Conservation (phyloP, 2,329 filamentous ascomycete species). For the Colletotrichum spaethianum region DNA sequence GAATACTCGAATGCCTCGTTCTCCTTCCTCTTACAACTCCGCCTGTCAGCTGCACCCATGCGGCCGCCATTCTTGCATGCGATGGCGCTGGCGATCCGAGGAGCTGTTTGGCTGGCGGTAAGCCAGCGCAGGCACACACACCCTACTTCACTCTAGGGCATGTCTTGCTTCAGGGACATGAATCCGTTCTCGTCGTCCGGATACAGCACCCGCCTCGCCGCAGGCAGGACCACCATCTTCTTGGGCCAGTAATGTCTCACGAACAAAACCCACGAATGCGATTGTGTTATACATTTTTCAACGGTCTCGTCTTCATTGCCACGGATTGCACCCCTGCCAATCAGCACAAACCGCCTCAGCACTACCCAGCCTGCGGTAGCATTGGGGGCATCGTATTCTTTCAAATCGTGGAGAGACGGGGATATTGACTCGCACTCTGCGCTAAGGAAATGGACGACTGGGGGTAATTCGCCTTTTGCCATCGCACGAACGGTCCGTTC, state of each 20-base stretch:
- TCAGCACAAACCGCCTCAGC: constrained; percentile 30
- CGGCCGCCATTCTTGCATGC: constrained; percentile 8
- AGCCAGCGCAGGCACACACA: constrained; percentile 6
- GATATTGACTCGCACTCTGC: constrained; percentile 34
- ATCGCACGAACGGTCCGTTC: constrained; percentile 22
- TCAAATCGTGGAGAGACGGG: constrained; percentile 36
- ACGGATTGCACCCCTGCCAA: constrained; percentile 11
- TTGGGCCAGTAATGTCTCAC: constrained; percentile 6
- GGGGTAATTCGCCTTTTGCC: constrained; percentile 11
- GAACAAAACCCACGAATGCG: constrained; percentile 5
- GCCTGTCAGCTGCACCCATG: not conserved
- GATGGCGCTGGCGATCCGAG: not conserved
- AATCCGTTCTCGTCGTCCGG: constrained; percentile 19
- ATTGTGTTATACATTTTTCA: not conserved
- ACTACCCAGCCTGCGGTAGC: constrained; percentile 16
- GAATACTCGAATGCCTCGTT: constrained; percentile 3
- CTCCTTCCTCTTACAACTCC: constrained; percentile 16
- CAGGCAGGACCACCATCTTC: not conserved
- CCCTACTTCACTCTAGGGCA: constrained; percentile 4
- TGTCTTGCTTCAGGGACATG: constrained; percentile 15
- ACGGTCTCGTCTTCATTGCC: constrained; percentile 14
- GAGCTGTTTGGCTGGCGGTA: not conserved
- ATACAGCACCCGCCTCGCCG: constrained; percentile 18
- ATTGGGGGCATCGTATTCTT: constrained; percentile 28
- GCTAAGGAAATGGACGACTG: constrained; percentile 5